Conservation (phyloP, 352 stramenopile species). For the Phytophthora rubi region DNA sequence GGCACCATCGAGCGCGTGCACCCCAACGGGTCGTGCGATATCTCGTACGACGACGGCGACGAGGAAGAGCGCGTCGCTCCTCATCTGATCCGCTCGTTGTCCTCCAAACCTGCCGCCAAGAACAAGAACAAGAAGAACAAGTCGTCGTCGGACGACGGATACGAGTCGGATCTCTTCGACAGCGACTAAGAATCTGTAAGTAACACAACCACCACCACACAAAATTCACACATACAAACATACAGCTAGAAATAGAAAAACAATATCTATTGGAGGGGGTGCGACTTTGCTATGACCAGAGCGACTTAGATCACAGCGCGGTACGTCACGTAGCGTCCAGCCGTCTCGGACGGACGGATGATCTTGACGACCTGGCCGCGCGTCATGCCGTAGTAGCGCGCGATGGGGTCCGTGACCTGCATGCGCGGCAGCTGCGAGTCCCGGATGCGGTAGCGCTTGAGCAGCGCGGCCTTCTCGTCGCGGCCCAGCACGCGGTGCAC, state of each 20-base stretch:
- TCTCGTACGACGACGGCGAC: constrained; percentile 81
- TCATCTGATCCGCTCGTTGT: constrained; percentile 45
- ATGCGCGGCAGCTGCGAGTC: constrained; percentile 99
- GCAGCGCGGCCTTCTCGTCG: constrained; percentile 97
- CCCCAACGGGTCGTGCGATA: constrained; percentile 61
- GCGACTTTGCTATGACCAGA: neutral
- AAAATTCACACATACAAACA: neutral
- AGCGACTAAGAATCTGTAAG: constrained; percentile 40
- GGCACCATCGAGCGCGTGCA: constrained; percentile 60
- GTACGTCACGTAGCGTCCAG: constrained; percentile 99
- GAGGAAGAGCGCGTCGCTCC: constrained; percentile 58
- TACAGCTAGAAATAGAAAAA: constrained; percentile 1
- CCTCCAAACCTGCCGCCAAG: neutral
- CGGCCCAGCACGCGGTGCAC: constrained; percentile 97
- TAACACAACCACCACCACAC: neutral
- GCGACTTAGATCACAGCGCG: constrained; percentile 96
- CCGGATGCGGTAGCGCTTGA: constrained; percentile 99
- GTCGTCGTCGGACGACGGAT: constrained; percentile 29
- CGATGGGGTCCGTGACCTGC: constrained; percentile 98
- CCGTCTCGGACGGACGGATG: constrained; percentile 98
- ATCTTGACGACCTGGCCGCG: constrained; percentile 99
- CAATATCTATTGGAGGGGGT: constrained; percentile 15
- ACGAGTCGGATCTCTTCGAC: constrained; percentile 70
- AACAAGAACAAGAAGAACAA: constrained; percentile 8
- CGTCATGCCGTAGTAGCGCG: constrained; percentile 97